Conservation (phyloP, 73 alveolate genomes). For the Tetrahymena borealis region DNA sequence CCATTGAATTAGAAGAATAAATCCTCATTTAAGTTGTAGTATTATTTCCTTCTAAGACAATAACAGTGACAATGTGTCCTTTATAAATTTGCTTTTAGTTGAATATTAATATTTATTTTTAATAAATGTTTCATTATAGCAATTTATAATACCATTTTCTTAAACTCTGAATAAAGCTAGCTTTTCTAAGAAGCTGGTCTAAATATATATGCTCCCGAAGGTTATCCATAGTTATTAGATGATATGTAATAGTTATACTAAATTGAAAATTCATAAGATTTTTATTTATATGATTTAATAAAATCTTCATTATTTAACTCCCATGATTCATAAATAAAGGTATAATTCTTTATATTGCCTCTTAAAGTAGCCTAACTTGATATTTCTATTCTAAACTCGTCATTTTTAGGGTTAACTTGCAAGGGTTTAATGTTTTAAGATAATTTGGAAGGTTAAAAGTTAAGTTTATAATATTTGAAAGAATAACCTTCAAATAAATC, state of each 20-base stretch:
- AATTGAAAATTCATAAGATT: neutral
- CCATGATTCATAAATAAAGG: neutral
- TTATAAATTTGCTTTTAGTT: neutral
- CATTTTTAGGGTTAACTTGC: neutral
- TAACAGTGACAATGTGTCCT: constrained; percentile 8
- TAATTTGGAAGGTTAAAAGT: neutral
- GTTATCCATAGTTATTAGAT: neutral
- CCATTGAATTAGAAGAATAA: neutral
- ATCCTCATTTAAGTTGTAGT: constrained; percentile 13
- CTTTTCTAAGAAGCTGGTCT: neutral
- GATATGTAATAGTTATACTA: neutral
- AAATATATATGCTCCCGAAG: neutral
- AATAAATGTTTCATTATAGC: no score
- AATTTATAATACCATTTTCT: neutral
- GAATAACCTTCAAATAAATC: neutral
- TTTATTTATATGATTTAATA: neutral
- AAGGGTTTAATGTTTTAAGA: neutral
- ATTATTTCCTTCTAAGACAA: constrained; percentile 10
- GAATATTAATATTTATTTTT: neutral
- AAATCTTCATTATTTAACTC: neutral
- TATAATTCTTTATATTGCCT: neutral
- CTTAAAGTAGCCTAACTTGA: neutral
- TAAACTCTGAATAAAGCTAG: neutral
- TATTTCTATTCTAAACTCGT: neutral
- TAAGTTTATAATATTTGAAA: neutral